Evolutionary conservation across 306 rosid genomes (phyloP), one percentile per base, ranked within the genome.

Genomic region (Crotalaria pallida): DNA sequence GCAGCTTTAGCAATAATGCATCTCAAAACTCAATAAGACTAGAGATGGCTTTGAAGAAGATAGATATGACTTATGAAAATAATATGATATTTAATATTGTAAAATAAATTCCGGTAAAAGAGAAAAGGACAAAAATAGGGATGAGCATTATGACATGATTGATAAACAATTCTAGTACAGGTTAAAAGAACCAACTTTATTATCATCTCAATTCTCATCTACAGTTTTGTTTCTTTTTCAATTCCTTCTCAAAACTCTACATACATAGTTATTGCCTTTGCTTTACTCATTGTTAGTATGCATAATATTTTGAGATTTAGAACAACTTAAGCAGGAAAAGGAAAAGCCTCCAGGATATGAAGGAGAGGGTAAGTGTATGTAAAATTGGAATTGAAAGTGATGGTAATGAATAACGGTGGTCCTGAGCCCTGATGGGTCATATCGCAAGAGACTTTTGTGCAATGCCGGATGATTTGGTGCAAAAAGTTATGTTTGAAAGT

Each of bases 391-490:
- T 10, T 57, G 74, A 75, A 57, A 57, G 61, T 57, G 69, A 75
- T 7, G 68, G 61, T 1, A 58, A 67, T 67, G 69, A 73, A 57
- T 58, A 45, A 23, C 13, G 27, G 80, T 76, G 75, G 75, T 76
- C 74, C 74, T 23, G 12, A 13, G 16, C 45, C 67, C 6, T 58
- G 53, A 48, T 34, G 33, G 18, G 74, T 66, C 74, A 58, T 31
- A 24, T 76, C 63, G 9, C 74, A 49, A 12, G 48, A 34, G 69
- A 76, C 69, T 76, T 75, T 36, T 23, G 73, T 33, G 64, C 69
- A 48, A 19, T 76, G 75, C 75, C 38, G 64, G 74, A 1, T 58
- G 69, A 67, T 67, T 67, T 67, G 74, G 80, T 58, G 62, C 55
- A 41, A 47, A 75, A 67, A 67, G 24, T 65, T 57, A 66, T 67